Percentiles rank a stretch among this genome's conserved stretches.
phyloP scores from a whole-genome alignment of 441 rosid genomes.

The Croton laevigatus region DNA sequence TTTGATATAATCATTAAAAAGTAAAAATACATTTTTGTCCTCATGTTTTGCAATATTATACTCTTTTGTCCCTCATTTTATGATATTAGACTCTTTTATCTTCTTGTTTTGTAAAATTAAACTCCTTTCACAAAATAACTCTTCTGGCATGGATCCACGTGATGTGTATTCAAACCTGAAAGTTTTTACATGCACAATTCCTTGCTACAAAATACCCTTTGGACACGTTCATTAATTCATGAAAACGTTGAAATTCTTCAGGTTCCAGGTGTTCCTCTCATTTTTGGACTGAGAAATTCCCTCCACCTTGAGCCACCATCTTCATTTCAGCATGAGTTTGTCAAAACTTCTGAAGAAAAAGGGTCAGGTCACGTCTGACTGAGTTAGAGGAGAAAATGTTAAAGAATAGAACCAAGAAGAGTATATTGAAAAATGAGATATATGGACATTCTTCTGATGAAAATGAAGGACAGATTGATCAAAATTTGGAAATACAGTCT shows the following conservation, averaged over 20 bases:
- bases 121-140: too few species aligned
- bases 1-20: too few species aligned
- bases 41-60: too few species aligned
- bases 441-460: slow-evolving; percentile 33
- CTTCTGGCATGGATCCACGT: neutral
- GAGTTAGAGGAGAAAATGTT: slow-evolving; percentile 44
- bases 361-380: slow-evolving; percentile 51
- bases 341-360: slow-evolving; percentile 55
- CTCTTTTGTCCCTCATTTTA: too few species aligned
- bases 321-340: slow-evolving; percentile 58
- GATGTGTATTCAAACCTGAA: neutral
- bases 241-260: slow-evolving; percentile 25
- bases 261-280: slow-evolving; percentile 77
- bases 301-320: slow-evolving; percentile 85
- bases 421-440: slow-evolving; percentile 31
- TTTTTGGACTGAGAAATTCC: slow-evolving; percentile 69
- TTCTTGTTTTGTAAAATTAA: too few species aligned
- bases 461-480: slow-evolving; percentile 34
- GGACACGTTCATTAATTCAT: neutral
- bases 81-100: too few species aligned
- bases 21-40: too few species aligned
- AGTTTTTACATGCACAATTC: neutral
- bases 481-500: slow-evolving; percentile 24
- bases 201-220: neutral
- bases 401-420: slow-evolving; percentile 36